phyloP scores from a whole-genome alignment of 2,329 filamentous ascomycete species.

The Purpureocillium takamizusanense region DNA sequence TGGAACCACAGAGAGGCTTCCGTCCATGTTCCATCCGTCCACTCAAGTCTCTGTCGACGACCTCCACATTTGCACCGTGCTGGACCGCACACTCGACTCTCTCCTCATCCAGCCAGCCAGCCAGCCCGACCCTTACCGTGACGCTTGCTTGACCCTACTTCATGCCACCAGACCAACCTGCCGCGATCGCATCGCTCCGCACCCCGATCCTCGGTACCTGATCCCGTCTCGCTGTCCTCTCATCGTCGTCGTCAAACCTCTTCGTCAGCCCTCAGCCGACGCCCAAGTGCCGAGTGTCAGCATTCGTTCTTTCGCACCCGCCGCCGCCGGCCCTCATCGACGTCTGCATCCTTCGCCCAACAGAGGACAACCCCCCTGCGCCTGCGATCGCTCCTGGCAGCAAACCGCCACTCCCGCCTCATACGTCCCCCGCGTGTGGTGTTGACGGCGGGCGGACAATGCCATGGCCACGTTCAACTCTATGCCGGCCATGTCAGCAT shows the following conservation, averaged over 20 bases:
- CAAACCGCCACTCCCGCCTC: constrained; percentile 3
- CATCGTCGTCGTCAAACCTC: not conserved
- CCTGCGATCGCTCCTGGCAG: not conserved
- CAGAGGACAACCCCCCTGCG: constrained; percentile 26
- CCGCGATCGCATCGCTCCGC: not conserved
- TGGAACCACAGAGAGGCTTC: not conserved
- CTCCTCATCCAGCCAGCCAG: not conserved
- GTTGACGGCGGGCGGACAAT: constrained; percentile 28
- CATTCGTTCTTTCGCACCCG: not conserved
- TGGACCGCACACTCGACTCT: not conserved
- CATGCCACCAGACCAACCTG: too few species aligned
- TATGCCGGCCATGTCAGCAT: constrained; percentile 40
- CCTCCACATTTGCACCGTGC: constrained; percentile 1
- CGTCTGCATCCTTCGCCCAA: constrained; percentile 69
- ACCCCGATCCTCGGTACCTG: not conserved
- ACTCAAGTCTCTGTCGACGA: too few species aligned
- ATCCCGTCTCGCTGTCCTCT: not conserved
- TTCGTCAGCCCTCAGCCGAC: not conserved
- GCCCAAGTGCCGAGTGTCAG: too few species aligned
- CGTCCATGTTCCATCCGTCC: not conserved
- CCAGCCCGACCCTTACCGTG: not conserved
- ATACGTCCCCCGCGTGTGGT: constrained; percentile 11
- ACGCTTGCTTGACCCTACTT: too few species aligned
- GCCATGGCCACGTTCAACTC: constrained; percentile 51
- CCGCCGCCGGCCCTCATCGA: constrained; percentile 52